A percentile compares a stretch with the other conserved stretches of the same genome.
These are phyloP conservation scores for Astragalus membranaceus DNA, from an alignment of 306 rosid genomes.

Conservation along the genomic window DNA sequence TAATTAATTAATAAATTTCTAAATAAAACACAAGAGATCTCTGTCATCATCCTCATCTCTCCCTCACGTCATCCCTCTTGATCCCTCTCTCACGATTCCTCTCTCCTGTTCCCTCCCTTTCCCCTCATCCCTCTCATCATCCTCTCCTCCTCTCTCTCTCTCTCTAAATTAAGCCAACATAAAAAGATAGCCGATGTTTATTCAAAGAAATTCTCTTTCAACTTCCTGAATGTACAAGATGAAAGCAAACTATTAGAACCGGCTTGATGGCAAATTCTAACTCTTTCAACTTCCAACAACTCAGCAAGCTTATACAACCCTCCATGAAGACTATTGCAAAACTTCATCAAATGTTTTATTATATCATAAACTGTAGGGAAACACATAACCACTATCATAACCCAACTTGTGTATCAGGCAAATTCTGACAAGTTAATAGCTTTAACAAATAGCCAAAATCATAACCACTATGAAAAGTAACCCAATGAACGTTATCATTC, in stretches of 20 bases:
- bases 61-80: no score
- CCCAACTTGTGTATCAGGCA: slow-evolving; percentile 40
- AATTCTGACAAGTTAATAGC: slow-evolving; percentile 37
- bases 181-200: no score
- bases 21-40: no score
- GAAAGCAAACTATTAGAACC: slow-evolving; percentile 53
- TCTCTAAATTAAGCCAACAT: no score
- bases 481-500: slow-evolving; percentile 44
- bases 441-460: slow-evolving; percentile 47
- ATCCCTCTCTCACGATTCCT: no score
- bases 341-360: slow-evolving; percentile 44
- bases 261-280: slow-evolving; percentile 46
- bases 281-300: slow-evolving; percentile 45
- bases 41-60: no score
- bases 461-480: slow-evolving; percentile 46
- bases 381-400: slow-evolving; percentile 38
- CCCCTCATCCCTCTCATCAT: no score
- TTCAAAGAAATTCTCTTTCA: slow-evolving; percentile 48
- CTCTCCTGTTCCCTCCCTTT: no score
- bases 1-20: no score
- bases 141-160: no score
- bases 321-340: slow-evolving; percentile 40
- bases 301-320: slow-evolving; percentile 53
- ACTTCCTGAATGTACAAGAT: slow-evolving; percentile 38
- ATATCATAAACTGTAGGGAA: slow-evolving; percentile 42